phyloP scores from a whole-genome alignment of 257 asterid genomes.

The Rhazya stricta region DNA sequence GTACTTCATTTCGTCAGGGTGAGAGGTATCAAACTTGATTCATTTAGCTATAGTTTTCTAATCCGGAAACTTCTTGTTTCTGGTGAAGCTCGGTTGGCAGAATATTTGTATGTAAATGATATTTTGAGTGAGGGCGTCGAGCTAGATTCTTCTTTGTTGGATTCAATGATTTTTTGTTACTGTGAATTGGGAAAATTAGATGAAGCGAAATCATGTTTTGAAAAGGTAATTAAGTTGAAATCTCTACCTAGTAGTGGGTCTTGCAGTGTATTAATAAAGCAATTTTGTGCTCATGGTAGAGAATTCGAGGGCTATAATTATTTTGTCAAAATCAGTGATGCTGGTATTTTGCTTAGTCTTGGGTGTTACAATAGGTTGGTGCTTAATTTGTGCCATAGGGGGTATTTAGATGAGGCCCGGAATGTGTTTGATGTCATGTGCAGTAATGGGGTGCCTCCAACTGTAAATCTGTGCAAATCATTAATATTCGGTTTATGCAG shows the following conservation, averaged over 20 bases:
- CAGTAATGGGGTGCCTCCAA: conserved; percentile 37
- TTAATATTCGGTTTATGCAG: conserved; percentile 41
- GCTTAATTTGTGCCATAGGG: conserved; percentile 33
- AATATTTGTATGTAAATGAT: conserved; percentile 30
- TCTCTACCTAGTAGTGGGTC: conserved; percentile 31
- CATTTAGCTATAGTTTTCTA: conserved; percentile 29
- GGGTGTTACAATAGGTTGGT: conserved; percentile 48
- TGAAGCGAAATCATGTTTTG: conserved; percentile 44
- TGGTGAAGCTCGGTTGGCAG: conserved; percentile 39
- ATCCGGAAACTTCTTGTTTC: conserved; percentile 39
- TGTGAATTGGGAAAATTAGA: conserved; percentile 50
- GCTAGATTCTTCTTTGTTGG: conserved; percentile 28
- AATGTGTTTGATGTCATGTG: conserved; percentile 38
- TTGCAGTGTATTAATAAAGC: conserved; percentile 39
- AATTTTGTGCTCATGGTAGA: conserved; percentile 29
- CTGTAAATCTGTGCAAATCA: conserved; percentile 42
- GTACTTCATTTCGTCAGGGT: conserved; percentile 36
- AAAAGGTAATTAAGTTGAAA: conserved; percentile 29
- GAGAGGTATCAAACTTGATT: conserved; percentile 44
- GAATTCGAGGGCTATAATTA: conserved; percentile 42
- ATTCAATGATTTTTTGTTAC: conserved; percentile 51
- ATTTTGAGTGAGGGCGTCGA: conserved; percentile 31
- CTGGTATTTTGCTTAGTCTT: conserved; percentile 23
- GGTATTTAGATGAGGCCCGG: conserved; percentile 47
- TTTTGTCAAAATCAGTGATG: conserved; percentile 28